Base-by-base conservation (phyloP, 306 rosid genomes). In the Sesbania bispinosa region DNA sequence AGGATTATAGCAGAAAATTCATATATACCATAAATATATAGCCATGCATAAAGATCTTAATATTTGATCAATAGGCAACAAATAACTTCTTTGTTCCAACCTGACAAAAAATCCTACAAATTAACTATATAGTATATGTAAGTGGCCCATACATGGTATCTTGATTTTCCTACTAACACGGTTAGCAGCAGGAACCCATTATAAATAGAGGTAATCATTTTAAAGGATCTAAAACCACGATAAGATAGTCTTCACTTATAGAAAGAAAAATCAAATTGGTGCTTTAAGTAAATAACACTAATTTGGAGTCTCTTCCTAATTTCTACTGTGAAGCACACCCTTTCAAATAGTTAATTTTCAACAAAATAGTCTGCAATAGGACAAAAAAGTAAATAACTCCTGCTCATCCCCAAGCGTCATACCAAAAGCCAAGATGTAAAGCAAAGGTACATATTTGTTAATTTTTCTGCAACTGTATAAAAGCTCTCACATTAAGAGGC, bases 1-100 rank as follows among this genome's bases (percentile, higher is more conserved):
- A 77, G 67, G 6, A 61, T 53, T 60, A 53, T 18, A 54, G 16
- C 41, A 11, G 19, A 69, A 65, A 64, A 65, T 36, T 36, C 69
- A 18, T 59, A 35, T 36, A n/a, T 15, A 30, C 75, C 29, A 20
- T 13, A 38, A 51, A 70, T n/a, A 27, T 24, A 21, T 10, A 54
- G 65, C 38, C 35, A 73, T 24, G 15, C 42, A 21, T 21, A 32
- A 4, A 14, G 27, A 14, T 7, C 47, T 33, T 33, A 5, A 32
- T 58, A 76, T 52, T 43, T 55, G 46, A 66, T 57, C 67, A 55
- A 35, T 7, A 45, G 7, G 61, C 45, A 59, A 59, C 45, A 42
- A 38, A 62, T 35, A 45, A 32, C 58, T 41, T 45, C 35, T 33
- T 45, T 20, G 32, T 35, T 45, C 62, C 23, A 48, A 59, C 51